Percentiles rank a stretch among this genome's conserved stretches.
phyloP scores from a whole-genome alignment of 2,329 filamentous ascomycete genomes.

The Ustilaginoidea virens region DNA sequence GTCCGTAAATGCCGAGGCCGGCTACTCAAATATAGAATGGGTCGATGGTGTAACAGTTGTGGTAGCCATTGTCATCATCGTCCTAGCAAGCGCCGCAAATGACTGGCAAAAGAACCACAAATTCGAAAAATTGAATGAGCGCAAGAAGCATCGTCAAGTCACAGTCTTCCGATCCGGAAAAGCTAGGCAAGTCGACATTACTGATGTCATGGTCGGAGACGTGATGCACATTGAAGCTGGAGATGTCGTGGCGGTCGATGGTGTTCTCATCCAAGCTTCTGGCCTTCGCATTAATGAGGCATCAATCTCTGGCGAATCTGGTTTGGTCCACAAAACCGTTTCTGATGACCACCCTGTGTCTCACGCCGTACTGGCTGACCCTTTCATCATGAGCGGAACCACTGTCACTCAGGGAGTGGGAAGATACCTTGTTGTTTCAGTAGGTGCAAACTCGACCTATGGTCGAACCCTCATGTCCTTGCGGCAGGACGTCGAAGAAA shows the following conservation, averaged over 20 bases:
- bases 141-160: slow-evolving; percentile 61
- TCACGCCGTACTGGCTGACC: slow-evolving; percentile 41
- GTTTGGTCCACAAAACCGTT: slow-evolving; percentile 49
- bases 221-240: slow-evolving; percentile 59
- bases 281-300: slow-evolving; percentile 54
- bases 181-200: slow-evolving; percentile 51
- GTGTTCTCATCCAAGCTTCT: slow-evolving; percentile 43
- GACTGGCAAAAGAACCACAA: slow-evolving; percentile 74
- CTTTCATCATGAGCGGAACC: slow-evolving; percentile 67
- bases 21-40: slow-evolving; percentile 52
- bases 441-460: slow-evolving; percentile 58
- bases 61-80: slow-evolving; percentile 60
- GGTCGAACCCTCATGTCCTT: slow-evolving; percentile 69
- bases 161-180: slow-evolving; percentile 64
- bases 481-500: slow-evolving; percentile 61
- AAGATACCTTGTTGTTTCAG: slow-evolving; percentile 59
- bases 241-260: slow-evolving; percentile 55
- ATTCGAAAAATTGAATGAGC: slow-evolving; percentile 66
- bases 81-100: slow-evolving; percentile 61
- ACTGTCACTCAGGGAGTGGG: slow-evolving; percentile 66
- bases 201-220: slow-evolving; percentile 60
- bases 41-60: slow-evolving; percentile 71
- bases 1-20: slow-evolving; percentile 39
- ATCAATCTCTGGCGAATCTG: slow-evolving; percentile 62
- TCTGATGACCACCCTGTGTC: slow-evolving; percentile 43